Evolutionary conservation across 2,329 filamentous ascomycete species (phyloP).

Genomic region (Neopestalotiopsis sp.): DNA sequence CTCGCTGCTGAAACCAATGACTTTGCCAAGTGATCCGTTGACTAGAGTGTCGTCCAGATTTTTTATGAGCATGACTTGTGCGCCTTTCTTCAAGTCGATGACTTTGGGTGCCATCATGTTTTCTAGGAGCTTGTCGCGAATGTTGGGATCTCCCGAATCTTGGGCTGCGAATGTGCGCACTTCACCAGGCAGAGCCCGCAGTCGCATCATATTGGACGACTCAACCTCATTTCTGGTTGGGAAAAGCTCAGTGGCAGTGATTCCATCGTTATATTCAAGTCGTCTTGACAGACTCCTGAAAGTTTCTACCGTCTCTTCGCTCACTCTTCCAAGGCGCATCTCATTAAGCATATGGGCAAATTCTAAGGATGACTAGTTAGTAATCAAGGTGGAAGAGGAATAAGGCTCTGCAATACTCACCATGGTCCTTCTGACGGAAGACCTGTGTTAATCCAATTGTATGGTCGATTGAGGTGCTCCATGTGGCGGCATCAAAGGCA

Average conservation of each 20-base stretch:
- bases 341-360: conserved; percentile 98
- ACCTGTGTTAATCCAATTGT: conserved; percentile 95
- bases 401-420: conserved; percentile 43
- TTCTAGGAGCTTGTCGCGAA: conserved; percentile 77
- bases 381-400: background rate
- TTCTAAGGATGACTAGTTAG: conserved; percentile 45
- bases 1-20: conserved; percentile 75
- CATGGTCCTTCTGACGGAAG: conserved; percentile 89
- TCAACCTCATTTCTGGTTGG: conserved; percentile 92
- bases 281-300: conserved; percentile 78
- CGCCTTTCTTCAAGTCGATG: conserved; percentile 85
- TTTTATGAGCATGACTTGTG: conserved; percentile 99
- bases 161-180: conserved; percentile 71
- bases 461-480: conserved; percentile 91
- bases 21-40: conserved; percentile 90
- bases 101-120: conserved; percentile 92
- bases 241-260: conserved; percentile 90
- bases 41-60: conserved; percentile 94
- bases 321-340: conserved; percentile 88
- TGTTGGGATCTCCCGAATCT: conserved; percentile 75
- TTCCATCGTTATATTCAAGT: conserved; percentile 73
- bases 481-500: conserved; percentile 89
- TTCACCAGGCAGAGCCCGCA: conserved; percentile 74
- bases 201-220: conserved; percentile 76
- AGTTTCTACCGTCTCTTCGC: conserved; percentile 73